Conservation (phyloP, 208 protist genomes). For the Acanthamoeba triangularis region DNA sequence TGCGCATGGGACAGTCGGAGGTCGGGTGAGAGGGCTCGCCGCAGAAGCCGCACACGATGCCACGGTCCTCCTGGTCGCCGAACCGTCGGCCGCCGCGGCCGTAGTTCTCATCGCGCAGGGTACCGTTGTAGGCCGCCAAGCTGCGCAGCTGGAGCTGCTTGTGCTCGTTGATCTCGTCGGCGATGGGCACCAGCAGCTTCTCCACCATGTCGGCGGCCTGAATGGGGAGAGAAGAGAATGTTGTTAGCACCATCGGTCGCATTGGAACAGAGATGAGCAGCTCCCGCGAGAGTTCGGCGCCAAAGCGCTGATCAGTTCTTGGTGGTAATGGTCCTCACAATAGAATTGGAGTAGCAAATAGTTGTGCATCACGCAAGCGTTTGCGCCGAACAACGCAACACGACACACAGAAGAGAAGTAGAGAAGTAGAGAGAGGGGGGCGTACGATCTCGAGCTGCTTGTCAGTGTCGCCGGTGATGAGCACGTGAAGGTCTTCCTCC, state of each 20-base stretch:
- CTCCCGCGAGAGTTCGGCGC: not conserved
- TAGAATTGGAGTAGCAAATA: not conserved
- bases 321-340: too few relatives aligned
- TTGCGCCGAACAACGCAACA: too few relatives aligned
- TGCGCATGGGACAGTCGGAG: slow-evolving; percentile 62
- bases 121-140: slow-evolving; percentile 92
- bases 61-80: slow-evolving; percentile 3
- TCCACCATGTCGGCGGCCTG: slow-evolving; percentile 84
- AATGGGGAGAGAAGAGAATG: not conserved
- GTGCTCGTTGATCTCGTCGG: slow-evolving; percentile 90
- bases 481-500: slow-evolving; percentile 90
- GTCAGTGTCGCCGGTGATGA: slow-evolving; percentile 89
- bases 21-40: slow-evolving; percentile 62
- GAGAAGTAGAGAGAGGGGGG: not conserved
- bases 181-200: slow-evolving; percentile 88
- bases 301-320: not conserved
- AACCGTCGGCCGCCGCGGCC: slow-evolving; percentile 25
- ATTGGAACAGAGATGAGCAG: not conserved
- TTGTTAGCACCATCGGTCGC: not conserved
- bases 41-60: slow-evolving; percentile 60
- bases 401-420: not conserved
- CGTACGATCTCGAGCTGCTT: slow-evolving; percentile 84
- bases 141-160: slow-evolving; percentile 92
- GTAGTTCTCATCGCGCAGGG: slow-evolving; percentile 90
- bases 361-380: not conserved